These are phyloP conservation scores for Plasmodium vivax DNA, from an alignment of 169 alveolate genomes.

Conservation along the genomic window DNA sequence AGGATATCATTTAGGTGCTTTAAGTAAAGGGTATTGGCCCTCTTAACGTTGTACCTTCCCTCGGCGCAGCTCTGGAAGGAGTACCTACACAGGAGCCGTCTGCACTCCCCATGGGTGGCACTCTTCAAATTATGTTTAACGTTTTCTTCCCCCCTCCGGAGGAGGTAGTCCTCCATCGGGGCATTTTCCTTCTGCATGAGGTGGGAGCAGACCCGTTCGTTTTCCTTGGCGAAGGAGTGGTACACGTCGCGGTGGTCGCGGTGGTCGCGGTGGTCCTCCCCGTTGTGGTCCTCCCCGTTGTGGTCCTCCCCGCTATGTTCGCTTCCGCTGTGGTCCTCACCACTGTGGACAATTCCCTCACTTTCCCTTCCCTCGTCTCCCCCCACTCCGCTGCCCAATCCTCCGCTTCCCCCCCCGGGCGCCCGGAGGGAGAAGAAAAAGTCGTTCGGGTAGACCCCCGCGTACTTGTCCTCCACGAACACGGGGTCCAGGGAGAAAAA, in stretches of 20 bases:
- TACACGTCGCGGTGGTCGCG: background rate
- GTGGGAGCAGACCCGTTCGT: background rate
- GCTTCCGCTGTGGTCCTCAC: too few species aligned
- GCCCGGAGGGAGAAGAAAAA: conserved; percentile 12
- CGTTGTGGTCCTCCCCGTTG: background rate
- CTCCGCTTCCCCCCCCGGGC: background rate
- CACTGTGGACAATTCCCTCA: background rate
- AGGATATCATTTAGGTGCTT: conserved; percentile 36
- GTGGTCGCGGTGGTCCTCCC: background rate
- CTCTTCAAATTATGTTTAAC: background rate
- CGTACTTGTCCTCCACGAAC: conserved; percentile 40
- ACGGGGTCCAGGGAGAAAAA: conserved; percentile 59
- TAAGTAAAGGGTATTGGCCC: conserved; percentile 22
- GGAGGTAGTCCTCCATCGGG: background rate
- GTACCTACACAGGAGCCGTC: conserved; percentile 33
- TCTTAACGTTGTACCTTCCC: conserved; percentile 32
- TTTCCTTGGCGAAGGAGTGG: conserved; percentile 2
- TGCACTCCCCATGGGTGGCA: background rate
- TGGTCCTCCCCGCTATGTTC: background rate
- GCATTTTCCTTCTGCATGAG: background rate
- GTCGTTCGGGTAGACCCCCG: conserved; percentile 24
- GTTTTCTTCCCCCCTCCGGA: background rate
- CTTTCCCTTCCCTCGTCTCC: background rate
- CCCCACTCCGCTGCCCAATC: too few species aligned
- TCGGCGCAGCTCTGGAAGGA: background rate